Percentiles rank a stretch among this genome's conserved stretches.
Evolutionary conservation across 2,329 filamentous ascomycete species (phyloP).

Genomic region (Xylaria sp.): DNA sequence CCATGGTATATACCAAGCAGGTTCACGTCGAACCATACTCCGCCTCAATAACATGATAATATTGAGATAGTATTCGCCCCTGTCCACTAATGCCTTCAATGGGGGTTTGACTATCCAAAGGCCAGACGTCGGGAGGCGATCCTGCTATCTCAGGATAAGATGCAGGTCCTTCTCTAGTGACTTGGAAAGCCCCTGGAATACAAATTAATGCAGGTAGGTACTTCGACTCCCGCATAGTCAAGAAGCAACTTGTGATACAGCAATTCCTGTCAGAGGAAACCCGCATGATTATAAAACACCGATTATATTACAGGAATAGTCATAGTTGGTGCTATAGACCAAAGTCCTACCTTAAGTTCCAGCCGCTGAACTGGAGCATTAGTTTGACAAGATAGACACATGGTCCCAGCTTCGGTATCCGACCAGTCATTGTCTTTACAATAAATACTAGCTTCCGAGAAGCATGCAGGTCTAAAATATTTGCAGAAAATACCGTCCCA

Average conservation of each 20-base stretch:
- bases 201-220: background rate
- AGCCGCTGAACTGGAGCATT: background rate
- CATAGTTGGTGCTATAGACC: background rate
- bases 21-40: background rate
- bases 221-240: background rate
- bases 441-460: background rate
- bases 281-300: background rate
- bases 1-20: background rate
- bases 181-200: background rate
- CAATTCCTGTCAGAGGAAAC: background rate
- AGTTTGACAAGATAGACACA: background rate
- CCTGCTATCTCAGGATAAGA: background rate
- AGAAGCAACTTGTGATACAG: background rate
- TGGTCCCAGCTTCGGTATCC: background rate
- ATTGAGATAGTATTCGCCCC: background rate
- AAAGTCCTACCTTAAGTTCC: background rate
- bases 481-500: background rate
- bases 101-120: background rate
- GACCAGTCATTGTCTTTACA: background rate
- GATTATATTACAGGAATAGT: background rate
- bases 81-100: background rate
- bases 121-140: background rate
- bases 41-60: background rate
- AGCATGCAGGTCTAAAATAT: background rate
- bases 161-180: background rate